Percentiles rank a stretch among this genome's conserved stretches.
phyloP scores from a whole-genome alignment of 495 filamentous ascomycete genomes.

The Pyrenula massariospora region DNA sequence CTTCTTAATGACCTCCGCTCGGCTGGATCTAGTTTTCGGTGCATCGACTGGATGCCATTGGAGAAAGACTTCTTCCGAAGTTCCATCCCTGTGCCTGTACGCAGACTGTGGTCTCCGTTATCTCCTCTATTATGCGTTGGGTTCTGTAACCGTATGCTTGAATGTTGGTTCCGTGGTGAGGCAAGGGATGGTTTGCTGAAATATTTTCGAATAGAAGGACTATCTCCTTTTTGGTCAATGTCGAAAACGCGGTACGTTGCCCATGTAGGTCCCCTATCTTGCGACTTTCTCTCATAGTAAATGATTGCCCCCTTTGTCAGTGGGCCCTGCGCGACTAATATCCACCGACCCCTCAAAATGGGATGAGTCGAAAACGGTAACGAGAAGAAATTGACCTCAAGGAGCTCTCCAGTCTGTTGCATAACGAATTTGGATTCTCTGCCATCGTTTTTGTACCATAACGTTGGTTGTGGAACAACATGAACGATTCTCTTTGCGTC shows the following conservation, averaged over 20 bases:
- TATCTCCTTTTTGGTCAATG: not conserved
- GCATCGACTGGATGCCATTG: too few species aligned
- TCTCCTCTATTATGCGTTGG: not conserved
- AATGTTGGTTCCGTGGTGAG: not conserved
- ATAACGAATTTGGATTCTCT: not conserved
- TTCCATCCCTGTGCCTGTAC: too few species aligned
- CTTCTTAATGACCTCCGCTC: too few species aligned
- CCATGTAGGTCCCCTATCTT: too few species aligned
- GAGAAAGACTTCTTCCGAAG: too few species aligned
- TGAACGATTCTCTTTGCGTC: not conserved
- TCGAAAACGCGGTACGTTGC: too few species aligned
- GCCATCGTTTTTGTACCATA: not conserved
- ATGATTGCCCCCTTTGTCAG: not conserved
- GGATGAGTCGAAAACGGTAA: not conserved
- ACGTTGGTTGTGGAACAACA: not conserved
- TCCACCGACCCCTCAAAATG: not conserved
- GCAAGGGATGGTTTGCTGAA: not conserved
- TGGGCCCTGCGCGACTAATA: not conserved
- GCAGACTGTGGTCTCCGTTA: too few species aligned
- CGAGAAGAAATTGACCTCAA: not conserved
- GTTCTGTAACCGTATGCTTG: not conserved
- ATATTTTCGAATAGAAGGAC: not conserved
- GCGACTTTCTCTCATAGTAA: not conserved
- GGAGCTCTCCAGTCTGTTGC: not conserved
- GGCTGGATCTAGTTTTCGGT: too few species aligned